A percentile compares a stretch with the other conserved stretches of the same genome.
phyloP scores from a whole-genome alignment of 805 yeast genomes.

The Zygoascus ofunaensis region DNA sequence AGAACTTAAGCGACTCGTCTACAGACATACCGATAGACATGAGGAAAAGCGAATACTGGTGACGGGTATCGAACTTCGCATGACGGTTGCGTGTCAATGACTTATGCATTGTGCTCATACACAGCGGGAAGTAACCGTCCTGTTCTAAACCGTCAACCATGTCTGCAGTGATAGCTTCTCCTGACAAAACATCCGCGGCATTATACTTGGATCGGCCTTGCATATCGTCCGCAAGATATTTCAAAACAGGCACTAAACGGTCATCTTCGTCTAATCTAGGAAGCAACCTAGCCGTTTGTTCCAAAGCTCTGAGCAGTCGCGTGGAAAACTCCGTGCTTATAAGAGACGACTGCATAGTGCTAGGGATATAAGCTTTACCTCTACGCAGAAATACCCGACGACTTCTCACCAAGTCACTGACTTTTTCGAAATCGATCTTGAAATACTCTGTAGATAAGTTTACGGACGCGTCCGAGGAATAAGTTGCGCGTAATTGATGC shows the following conservation, averaged over 20 bases:
- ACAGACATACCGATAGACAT: slow-evolving; percentile 83
- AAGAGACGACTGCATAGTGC: slow-evolving; percentile 64
- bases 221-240: slow-evolving; percentile 52
- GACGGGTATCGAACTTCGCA: slow-evolving; percentile 74
- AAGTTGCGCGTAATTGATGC: slow-evolving; percentile 42
- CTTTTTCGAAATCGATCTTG: slow-evolving; percentile 81
- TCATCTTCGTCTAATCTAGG: slow-evolving; percentile 90
- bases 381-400: slow-evolving; percentile 55
- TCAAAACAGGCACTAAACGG: slow-evolving; percentile 72
- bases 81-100: slow-evolving; percentile 58
- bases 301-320: slow-evolving; percentile 42
- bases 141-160: slow-evolving; percentile 48
- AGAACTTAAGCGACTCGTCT: slow-evolving; percentile 81
- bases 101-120: slow-evolving; percentile 59
- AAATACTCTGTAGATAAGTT: slow-evolving; percentile 50
- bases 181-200: slow-evolving; percentile 31
- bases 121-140: slow-evolving; percentile 67
- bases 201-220: slow-evolving; percentile 39
- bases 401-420: slow-evolving; percentile 64
- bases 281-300: slow-evolving; percentile 62
- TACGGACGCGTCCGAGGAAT: slow-evolving; percentile 17
- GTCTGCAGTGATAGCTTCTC: slow-evolving; percentile 49
- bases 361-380: slow-evolving; percentile 82
- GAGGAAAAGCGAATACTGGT: slow-evolving; percentile 73
- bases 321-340: slow-evolving; percentile 59